phyloP scores from a whole-genome alignment of 148 eudicot genomes.

The Cornus kousa region DNA sequence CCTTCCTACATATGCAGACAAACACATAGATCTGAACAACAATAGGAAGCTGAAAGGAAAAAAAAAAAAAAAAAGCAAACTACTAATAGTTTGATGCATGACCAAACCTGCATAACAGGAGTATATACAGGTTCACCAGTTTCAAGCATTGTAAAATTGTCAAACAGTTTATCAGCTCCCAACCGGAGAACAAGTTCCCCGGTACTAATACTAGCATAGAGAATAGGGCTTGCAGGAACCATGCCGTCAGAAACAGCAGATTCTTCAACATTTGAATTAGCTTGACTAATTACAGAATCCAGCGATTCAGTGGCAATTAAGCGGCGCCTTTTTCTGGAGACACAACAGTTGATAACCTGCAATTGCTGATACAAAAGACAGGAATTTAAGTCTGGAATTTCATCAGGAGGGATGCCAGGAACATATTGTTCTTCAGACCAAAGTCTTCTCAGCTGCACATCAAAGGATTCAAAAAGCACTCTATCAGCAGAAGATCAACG shows the following conservation, averaged over 20 bases:
- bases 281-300: constrained; percentile 48
- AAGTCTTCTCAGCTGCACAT: constrained; percentile 80
- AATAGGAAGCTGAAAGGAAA: not conserved
- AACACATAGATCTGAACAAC: constrained; percentile 8
- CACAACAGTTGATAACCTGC: constrained; percentile 93
- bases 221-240: constrained; percentile 32
- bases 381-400: constrained; percentile 72
- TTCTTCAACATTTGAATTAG: constrained; percentile 46
- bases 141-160: constrained; percentile 69
- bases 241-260: constrained; percentile 38
- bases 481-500: constrained; percentile 5
- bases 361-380: constrained; percentile 87
- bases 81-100: constrained; percentile 7
- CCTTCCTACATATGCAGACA: constrained; percentile 60
- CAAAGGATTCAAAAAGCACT: constrained; percentile 5
- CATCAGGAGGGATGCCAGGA: constrained; percentile 82
- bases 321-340: constrained; percentile 82
- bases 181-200: constrained; percentile 77
- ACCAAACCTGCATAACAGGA: constrained; percentile 79
- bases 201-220: constrained; percentile 58
- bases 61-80: constrained; percentile 8
- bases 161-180: constrained; percentile 61
- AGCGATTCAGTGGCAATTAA: constrained; percentile 56
- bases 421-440: constrained; percentile 86
- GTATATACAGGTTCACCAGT: constrained; percentile 86